Evolutionary conservation across 1,284 basidiomycete species (phyloP).

Genomic region (Ganoderma lucidum): DNA sequence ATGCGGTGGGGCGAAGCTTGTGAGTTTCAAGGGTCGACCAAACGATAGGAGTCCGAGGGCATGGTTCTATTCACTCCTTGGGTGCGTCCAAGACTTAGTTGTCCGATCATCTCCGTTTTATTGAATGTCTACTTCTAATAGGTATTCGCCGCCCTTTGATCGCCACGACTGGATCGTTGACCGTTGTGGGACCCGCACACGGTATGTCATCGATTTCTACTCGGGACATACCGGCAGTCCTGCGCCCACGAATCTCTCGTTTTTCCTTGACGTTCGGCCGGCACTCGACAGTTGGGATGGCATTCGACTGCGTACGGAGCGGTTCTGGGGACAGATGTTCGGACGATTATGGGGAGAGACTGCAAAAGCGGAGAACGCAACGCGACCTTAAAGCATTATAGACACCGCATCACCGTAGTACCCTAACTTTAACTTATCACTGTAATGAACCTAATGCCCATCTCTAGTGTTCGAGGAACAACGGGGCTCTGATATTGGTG

Average conservation of each 20-base stretch:
- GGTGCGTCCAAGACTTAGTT: conserved; percentile 64
- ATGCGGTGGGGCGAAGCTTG: conserved; percentile 86
- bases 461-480: not conserved
- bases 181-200: conserved; percentile 86
- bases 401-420: not conserved
- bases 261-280: conserved; percentile 95
- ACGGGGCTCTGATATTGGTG: not conserved
- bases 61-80: conserved; percentile 82
- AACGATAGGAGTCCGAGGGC: conserved; percentile 83
- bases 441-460: conserved; percentile 11
- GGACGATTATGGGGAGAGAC: conserved; percentile 37
- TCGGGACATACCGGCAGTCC: conserved; percentile 73
- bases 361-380: conserved; percentile 33
- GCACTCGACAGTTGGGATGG: conserved; percentile 94
- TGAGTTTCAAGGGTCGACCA: conserved; percentile 88
- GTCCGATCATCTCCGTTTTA: conserved; percentile 12
- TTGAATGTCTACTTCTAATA: conserved; percentile 40
- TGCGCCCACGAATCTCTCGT: conserved; percentile 64
- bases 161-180: conserved; percentile 98
- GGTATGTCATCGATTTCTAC: conserved; percentile 99
- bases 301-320: conserved; percentile 75
- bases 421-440: conserved; percentile 13
- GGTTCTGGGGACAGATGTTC: conserved; percentile 57
- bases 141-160: conserved; percentile 95
- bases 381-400: conserved; percentile 24